phyloP scores from a whole-genome alignment of 495 filamentous ascomycete species.

The Aspergillus wentii region DNA sequence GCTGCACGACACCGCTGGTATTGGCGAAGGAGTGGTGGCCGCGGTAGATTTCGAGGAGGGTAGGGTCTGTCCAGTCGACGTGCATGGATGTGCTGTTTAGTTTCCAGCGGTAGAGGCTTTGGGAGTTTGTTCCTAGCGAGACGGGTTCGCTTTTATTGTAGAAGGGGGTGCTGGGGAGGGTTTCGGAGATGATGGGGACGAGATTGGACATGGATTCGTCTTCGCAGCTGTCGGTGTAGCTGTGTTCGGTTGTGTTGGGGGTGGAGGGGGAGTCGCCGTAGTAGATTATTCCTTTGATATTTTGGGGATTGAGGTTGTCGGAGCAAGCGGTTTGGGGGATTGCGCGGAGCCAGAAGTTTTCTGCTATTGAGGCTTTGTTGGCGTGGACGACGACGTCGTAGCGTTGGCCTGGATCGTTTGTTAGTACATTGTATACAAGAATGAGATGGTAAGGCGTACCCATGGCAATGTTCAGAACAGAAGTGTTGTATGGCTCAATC shows the following conservation, averaged over 20 bases:
- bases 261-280: slow-evolving; percentile 43
- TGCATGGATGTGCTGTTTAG: slow-evolving; percentile 24
- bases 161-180: slow-evolving; percentile 8
- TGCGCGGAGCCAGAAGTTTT: slow-evolving; percentile 64
- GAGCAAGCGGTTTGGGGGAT: slow-evolving; percentile 46
- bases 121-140: slow-evolving; percentile 5
- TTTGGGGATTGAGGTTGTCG: slow-evolving; percentile 32
- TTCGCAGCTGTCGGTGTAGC: slow-evolving; percentile 24
- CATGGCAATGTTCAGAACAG: slow-evolving; percentile 51
- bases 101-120: slow-evolving; percentile 18
- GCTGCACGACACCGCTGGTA: slow-evolving; percentile 25
- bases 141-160: slow-evolving; percentile 12
- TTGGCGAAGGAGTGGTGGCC: slow-evolving; percentile 10
- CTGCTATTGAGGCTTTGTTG: slow-evolving; percentile 25
- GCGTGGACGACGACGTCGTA: slow-evolving; percentile 67
- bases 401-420: slow-evolving; percentile 46
- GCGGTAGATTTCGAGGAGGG: slow-evolving; percentile 18
- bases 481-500: slow-evolving; percentile 40
- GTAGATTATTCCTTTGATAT: slow-evolving; percentile 54
- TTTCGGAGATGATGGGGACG: slow-evolving; percentile 35
- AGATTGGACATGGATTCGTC: slow-evolving; percentile 32
- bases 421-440: neutral
- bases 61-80: slow-evolving; percentile 23
- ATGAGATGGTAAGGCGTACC: slow-evolving; percentile 21
- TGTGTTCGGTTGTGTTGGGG: slow-evolving; percentile 20